A percentile compares a stretch with the other conserved stretches of the same genome.
Conservation (phyloP, 2,329 filamentous ascomycete species). For the Dendrostoma leiphaemia region DNA sequence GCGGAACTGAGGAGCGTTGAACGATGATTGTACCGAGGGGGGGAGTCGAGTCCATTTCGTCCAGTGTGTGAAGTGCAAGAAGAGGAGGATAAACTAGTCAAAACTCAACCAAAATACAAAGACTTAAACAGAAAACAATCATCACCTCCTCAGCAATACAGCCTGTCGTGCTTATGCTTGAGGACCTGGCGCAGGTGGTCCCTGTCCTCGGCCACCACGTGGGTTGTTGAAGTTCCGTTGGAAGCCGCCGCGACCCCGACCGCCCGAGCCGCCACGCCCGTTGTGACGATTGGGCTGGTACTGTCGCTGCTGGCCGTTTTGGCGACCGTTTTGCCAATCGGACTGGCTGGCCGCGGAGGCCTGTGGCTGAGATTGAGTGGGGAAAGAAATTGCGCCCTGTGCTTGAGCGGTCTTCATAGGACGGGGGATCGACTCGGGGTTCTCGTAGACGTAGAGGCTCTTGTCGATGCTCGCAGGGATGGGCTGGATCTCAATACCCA, state of each 20-base stretch:
- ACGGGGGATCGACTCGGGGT: slow-evolving; percentile 89
- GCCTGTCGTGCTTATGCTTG: slow-evolving; percentile 18
- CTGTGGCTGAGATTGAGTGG: slow-evolving; percentile 13
- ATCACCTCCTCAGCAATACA: not conserved
- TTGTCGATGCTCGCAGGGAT: slow-evolving; percentile 95
- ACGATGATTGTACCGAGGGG: not conserved
- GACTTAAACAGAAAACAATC: not conserved
- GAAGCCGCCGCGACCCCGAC: slow-evolving; percentile 29
- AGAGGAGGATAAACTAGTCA: slow-evolving; percentile 6
- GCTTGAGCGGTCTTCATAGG: slow-evolving; percentile 49
- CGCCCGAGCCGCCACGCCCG: slow-evolving; percentile 33
- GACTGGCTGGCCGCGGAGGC: slow-evolving; percentile 24
- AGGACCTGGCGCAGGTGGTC: slow-evolving; percentile 20
- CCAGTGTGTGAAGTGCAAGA: slow-evolving; percentile 7
- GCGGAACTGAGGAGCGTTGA: slow-evolving; percentile 5
- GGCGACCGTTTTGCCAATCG: slow-evolving; percentile 37
- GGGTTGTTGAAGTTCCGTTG: slow-evolving; percentile 27
- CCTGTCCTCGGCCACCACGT: slow-evolving; percentile 27
- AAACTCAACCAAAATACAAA: slow-evolving; percentile 8
- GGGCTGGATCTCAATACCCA: slow-evolving; percentile 96
- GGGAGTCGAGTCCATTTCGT: slow-evolving; percentile 6
- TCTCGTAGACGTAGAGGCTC: slow-evolving; percentile 96
- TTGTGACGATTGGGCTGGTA: slow-evolving; percentile 35
- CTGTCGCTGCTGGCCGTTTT: slow-evolving; percentile 37
- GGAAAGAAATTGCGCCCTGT: slow-evolving; percentile 24